phyloP scores from a whole-genome alignment of 225 moss, liverwort and hornwort genomes.

The Bryoerythrophyllum caledonicum region DNA sequence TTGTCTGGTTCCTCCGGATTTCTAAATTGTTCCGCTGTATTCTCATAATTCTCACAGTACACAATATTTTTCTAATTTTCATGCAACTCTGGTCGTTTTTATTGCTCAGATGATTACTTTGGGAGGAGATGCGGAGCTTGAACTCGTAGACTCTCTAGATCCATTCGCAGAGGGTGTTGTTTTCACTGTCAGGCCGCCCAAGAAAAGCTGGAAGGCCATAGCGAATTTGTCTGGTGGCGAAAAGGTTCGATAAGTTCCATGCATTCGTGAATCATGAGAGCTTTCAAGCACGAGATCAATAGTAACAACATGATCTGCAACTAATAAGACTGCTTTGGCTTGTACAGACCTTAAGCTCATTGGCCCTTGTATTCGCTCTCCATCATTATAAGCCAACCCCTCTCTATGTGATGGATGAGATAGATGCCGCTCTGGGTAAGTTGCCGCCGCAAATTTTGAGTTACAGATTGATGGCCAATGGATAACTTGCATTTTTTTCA shows the following conservation, averaged over 20 bases:
- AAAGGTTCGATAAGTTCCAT: constrained; percentile 37
- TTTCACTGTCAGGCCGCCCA: constrained; percentile 94
- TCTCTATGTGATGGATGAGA: constrained; percentile 81
- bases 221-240: constrained; percentile 81
- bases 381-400: constrained; percentile 80
- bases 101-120: constrained; percentile 90
- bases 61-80: not conserved
- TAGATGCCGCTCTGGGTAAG: constrained; percentile 71
- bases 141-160: constrained; percentile 95
- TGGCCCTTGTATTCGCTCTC: constrained; percentile 70
- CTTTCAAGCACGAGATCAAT: not conserved
- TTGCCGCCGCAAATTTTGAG: not conserved
- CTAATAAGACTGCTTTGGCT: not conserved
- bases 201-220: constrained; percentile 96
- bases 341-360: constrained; percentile 67
- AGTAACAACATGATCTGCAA: not conserved
- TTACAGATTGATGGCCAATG: not conserved
- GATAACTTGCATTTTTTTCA: not conserved
- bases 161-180: constrained; percentile 99
- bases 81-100: constrained; percentile 11
- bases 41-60: not conserved
- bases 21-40: not conserved
- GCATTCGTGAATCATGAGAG: not conserved
- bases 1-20: not conserved
- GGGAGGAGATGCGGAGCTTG: constrained; percentile 97